Evolutionary conservation across 306 rosid species (phyloP), one percentile per base, ranked within the genome.

Genomic region (Macrotyloma uniflorum): DNA sequence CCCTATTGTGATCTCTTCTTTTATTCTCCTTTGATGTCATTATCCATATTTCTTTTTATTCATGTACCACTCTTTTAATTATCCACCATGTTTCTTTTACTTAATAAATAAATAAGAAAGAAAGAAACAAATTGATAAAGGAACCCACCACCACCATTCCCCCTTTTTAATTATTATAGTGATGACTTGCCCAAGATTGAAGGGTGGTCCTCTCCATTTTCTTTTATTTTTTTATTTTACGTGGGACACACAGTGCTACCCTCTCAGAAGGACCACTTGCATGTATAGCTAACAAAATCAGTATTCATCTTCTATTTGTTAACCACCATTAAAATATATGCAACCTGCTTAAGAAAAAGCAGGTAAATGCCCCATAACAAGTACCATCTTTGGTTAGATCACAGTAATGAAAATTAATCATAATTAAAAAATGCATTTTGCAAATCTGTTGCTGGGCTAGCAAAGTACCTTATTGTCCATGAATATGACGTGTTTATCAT

Each of bases 201-300:
- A 70, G 86, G 80, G 80, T 85, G 89, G 86, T 82, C 84, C 84
- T 81, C 76, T 75, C 86, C 86, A 75, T 75, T 79, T 80, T 28
- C 71, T 66, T 72, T 83, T 66, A 6, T 20, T 19, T 42, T 6
- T 78, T 55, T 58, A 14, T 2, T 47, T 14, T 50, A 23, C 43
- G 80, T 82, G 85, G 82, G 85, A 53, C 81, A 83, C 75, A 42
- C 75, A 69, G 20, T 15, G 18, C 46, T 43, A 67, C 76, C 71
- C 67, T 70, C 79, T 23, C 36, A 58, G 51, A 79, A 30, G 87
- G 83, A 83, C 89, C 89, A 86, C 88, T 85, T 14, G 42, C 79
- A 68, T 74, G 76, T 78, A 62, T 68, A 36, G 49, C 53, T 20
- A 78, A 45, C 54, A 54, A 81, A 72, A 57, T 55, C 38, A 68